These are phyloP conservation scores for Berberis vulgaris DNA, from an alignment of 164 flowering plant species.

Conservation along the genomic window DNA sequence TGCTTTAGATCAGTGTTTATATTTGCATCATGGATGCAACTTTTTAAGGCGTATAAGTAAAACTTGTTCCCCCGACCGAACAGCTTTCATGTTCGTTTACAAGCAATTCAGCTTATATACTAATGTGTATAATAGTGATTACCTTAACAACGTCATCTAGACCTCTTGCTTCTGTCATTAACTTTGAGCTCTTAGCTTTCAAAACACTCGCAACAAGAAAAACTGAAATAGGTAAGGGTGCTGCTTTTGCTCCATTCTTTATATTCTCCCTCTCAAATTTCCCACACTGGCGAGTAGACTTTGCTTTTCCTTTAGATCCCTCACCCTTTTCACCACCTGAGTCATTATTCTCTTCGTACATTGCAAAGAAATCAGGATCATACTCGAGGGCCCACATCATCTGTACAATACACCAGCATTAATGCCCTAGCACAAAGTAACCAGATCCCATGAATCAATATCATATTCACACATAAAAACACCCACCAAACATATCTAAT, in stretches of 20 bases:
- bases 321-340: constrained; percentile 34
- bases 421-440: background rate
- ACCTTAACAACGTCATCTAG: constrained; percentile 98
- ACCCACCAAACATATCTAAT: too few relatives aligned
- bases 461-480: too few relatives aligned
- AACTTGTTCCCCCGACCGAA: too few relatives aligned
- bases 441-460: too few relatives aligned
- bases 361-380: constrained; percentile 60
- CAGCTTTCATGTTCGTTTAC: too few relatives aligned
- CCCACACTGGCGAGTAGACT: constrained; percentile 68
- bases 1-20: too few relatives aligned
- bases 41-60: too few relatives aligned
- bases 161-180: constrained; percentile 82
- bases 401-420: constrained; percentile 30
- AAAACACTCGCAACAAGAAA: constrained; percentile 97
- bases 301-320: constrained; percentile 53
- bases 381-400: constrained; percentile 99
- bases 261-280: constrained; percentile 87
- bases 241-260: constrained; percentile 47
- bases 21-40: too few relatives aligned
- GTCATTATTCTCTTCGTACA: constrained; percentile 55
- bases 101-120: too few relatives aligned
- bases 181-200: constrained; percentile 81
- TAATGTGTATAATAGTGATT: constrained; percentile 1
- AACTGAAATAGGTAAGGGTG: constrained; percentile 83